Evolutionary conservation across 176 grass and related monocot species (phyloP), one percentile per base, ranked within the genome.

Genomic region (Juncus effusus): DNA sequence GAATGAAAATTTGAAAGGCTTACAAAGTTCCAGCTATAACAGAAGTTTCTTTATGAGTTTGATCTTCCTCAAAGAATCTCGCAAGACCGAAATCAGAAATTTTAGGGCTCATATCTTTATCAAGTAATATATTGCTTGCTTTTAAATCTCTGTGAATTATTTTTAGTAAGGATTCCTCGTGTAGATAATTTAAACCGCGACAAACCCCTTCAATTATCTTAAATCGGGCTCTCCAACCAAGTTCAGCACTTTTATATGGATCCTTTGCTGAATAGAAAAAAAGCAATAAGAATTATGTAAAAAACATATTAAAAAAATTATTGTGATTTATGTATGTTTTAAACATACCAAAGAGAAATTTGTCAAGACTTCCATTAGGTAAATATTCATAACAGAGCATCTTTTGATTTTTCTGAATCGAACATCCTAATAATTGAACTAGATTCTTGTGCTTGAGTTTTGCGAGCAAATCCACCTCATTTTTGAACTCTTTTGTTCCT

Each of bases 91-190:
- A 57, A 57, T 57, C 54, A 57, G 54, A 57, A 57, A 57, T 57
- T 57, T 57, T 57, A 11, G 54, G 54, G 11, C n/a, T 57, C 54
- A 57, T 57, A 57, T 57, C 54, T 13, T 57, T 57, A 57, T 57
- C 67, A 1, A 70, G 67, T 50, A 70, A 70, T 70, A 70, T 70
- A 14, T 70, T 70, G 3, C 67, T 70, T 8, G 40, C 50, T 70
- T 70, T 70, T 10, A 70, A 54, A 41, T 70, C 67, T 70, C 67
- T 70, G 36, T 70, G 67, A 15, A 70, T 57, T 16, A 70, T 15
- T 70, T 56, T 70, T 8, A 70, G 40, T 39, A 7, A 11, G 14
- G 54, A 57, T 57, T 57, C 54, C 54, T 57, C 54, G n/a, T 57
- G 54, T 57, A 57, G 54, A 57, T 57, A 57, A 57, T 66, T 41